A percentile compares a stretch with the other conserved stretches of the same genome.
Conservation (phyloP, 129 eudicot species). For the Escallonia rubra region DNA sequence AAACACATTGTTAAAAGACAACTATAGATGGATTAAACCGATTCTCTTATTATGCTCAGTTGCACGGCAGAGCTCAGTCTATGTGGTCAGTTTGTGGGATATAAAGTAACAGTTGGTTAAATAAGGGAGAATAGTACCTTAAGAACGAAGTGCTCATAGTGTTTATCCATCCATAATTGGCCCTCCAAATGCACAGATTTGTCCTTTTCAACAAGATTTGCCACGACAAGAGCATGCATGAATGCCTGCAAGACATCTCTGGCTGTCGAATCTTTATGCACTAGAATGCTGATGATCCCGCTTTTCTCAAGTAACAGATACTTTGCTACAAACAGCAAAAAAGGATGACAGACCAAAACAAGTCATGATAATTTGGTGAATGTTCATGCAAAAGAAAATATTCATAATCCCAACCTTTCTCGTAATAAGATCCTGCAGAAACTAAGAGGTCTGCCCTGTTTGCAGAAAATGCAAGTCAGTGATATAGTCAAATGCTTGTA, state of each 20-base stretch:
- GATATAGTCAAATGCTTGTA: background rate
- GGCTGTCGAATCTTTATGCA: conserved; percentile 75
- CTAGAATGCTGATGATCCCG: conserved; percentile 47
- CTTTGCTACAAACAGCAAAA: conserved; percentile 39
- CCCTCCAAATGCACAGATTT: conserved; percentile 50
- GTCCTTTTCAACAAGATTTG: conserved; percentile 37
- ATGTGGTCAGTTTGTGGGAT: background rate
- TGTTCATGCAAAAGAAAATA: conserved; percentile 3
- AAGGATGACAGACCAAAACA: background rate
- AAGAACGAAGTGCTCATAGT: conserved; percentile 50
- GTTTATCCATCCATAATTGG: conserved; percentile 76
- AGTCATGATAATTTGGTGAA: background rate
- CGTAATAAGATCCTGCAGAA: conserved; percentile 62
- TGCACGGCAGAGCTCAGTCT: background rate
- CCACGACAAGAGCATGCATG: conserved; percentile 90
- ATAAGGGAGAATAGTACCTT: conserved; percentile 46
- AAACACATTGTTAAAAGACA: no score
- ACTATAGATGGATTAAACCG: background rate
- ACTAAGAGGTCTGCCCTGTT: conserved; percentile 57
- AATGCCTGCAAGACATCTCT: conserved; percentile 67
- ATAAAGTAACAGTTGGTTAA: background rate
- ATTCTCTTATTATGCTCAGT: background rate
- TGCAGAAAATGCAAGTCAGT: conserved; percentile 2
- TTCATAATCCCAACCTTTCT: conserved; percentile 45
- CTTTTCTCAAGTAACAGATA: conserved; percentile 60